phyloP scores from a whole-genome alignment of 2,329 filamentous ascomycete genomes.

The Diplodia corticola region DNA sequence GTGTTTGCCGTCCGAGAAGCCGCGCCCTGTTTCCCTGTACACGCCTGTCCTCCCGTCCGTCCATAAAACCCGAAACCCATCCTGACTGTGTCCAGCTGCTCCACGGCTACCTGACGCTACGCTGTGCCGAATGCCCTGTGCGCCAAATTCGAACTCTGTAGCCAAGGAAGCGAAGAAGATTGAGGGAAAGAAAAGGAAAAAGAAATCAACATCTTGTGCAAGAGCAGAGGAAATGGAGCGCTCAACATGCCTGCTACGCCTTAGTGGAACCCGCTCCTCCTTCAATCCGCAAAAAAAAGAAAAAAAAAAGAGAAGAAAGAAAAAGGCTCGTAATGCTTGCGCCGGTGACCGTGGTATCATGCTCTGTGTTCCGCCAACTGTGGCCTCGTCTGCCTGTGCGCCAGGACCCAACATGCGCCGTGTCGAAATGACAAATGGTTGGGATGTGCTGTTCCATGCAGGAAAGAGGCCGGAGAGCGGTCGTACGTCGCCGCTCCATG shows the following conservation, averaged over 20 bases:
- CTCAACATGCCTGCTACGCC: constrained; percentile 3
- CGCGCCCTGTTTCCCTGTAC: background rate
- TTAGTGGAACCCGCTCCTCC: background rate
- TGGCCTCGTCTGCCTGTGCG: constrained; percentile 21
- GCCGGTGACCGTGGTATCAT: constrained; percentile 23
- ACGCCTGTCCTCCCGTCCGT: background rate
- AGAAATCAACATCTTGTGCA: background rate
- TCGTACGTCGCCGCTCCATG: constrained; percentile 8
- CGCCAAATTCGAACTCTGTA: background rate
- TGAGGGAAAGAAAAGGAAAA: background rate
- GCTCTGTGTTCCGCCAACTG: constrained; percentile 14
- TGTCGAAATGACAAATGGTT: constrained; percentile 18
- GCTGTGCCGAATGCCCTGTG: background rate
- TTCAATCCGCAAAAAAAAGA: background rate
- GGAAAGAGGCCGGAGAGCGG: constrained; percentile 11
- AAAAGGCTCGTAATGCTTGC: constrained; percentile 18
- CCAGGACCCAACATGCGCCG: constrained; percentile 21
- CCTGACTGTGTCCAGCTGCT: background rate
- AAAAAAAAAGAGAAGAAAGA: background rate
- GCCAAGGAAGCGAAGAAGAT: constrained; percentile 1
- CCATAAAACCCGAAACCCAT: constrained; percentile 3
- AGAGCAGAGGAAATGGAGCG: background rate
- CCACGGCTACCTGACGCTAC: background rate
- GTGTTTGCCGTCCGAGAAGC: constrained; percentile 3
- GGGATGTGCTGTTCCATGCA: constrained; percentile 18